These are phyloP conservation scores for Neopestalotiopsis sp. DNA, from an alignment of 2,329 filamentous ascomycete genomes.

Conservation along the genomic window DNA sequence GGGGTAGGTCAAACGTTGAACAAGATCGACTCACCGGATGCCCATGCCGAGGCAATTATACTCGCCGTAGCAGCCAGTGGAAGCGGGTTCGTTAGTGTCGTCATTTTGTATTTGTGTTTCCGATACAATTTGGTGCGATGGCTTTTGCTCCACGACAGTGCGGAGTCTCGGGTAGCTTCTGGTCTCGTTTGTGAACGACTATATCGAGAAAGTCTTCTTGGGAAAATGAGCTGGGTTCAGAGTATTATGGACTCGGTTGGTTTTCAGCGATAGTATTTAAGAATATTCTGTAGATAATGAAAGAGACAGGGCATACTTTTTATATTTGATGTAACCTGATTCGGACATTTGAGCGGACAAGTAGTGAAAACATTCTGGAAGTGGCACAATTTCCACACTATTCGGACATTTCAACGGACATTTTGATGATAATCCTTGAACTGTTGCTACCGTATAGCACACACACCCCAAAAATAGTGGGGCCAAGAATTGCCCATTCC, in stretches of 20 bases:
- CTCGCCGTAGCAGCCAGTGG: conserved; percentile 6
- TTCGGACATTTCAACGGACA: too few species aligned
- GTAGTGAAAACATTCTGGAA: not conserved
- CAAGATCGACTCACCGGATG: not conserved
- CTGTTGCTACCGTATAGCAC: too few species aligned
- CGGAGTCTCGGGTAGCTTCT: too few species aligned
- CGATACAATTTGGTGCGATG: not conserved
- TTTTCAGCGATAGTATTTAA: not conserved
- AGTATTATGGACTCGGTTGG: too few species aligned
- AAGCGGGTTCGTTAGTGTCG: not conserved
- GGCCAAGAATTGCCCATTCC: not conserved
- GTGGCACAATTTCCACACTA: not conserved
- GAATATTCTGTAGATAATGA: not conserved
- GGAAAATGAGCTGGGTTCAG: too few species aligned
- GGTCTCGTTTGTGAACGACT: not conserved
- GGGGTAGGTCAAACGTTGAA: not conserved
- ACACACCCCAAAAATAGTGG: not conserved
- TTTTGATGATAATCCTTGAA: too few species aligned
- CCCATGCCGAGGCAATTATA: conserved; percentile 15
- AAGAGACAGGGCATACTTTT: not conserved
- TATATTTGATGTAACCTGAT: not conserved
- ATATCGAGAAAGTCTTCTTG: too few species aligned
- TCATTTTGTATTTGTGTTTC: not conserved
- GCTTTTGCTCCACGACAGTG: too few species aligned
- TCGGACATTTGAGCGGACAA: conserved; percentile 16